Percentiles rank a stretch among this genome's conserved stretches.
Evolutionary conservation across 2,329 filamentous ascomycete species (phyloP).

Genomic region (Fusarium newnesense): DNA sequence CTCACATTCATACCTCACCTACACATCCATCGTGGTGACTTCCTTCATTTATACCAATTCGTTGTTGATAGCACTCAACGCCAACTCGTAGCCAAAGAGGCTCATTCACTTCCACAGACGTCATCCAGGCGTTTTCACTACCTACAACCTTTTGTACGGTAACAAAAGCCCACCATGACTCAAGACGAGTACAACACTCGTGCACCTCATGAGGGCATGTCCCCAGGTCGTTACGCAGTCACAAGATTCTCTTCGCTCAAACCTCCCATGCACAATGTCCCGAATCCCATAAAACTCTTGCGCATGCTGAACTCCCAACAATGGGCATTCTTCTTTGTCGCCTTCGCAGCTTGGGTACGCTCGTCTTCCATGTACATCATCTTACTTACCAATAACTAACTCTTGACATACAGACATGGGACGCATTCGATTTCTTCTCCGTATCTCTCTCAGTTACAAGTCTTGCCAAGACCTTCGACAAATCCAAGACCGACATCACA

Average conservation of each 20-base stretch:
- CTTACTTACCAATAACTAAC: background rate
- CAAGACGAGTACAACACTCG: slow-evolving; percentile 47
- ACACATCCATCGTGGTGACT: background rate
- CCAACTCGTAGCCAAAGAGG: background rate
- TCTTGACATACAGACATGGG: slow-evolving; percentile 60
- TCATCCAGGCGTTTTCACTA: background rate
- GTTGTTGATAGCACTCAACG: background rate
- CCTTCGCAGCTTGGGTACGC: slow-evolving; percentile 66
- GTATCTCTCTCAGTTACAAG: slow-evolving; percentile 68
- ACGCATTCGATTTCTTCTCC: slow-evolving; percentile 75
- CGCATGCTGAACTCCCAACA: slow-evolving; percentile 60
- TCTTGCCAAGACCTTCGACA: slow-evolving; percentile 63
- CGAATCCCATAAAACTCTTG: slow-evolving; percentile 63
- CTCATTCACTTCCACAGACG: background rate
- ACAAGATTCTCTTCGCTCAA: slow-evolving; percentile 67
- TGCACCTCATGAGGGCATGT: slow-evolving; percentile 62
- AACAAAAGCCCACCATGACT: slow-evolving; percentile 27
- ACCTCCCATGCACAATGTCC: slow-evolving; percentile 64
- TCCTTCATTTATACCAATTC: background rate
- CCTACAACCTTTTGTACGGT: background rate
- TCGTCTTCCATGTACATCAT: no score
- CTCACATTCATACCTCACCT: background rate
- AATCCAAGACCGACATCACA: slow-evolving; percentile 67
- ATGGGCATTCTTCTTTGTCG: slow-evolving; percentile 66
- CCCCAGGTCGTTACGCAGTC: slow-evolving; percentile 56